phyloP scores from a whole-genome alignment of 352 stramenopile genomes.

The Phytophthora litchii region DNA sequence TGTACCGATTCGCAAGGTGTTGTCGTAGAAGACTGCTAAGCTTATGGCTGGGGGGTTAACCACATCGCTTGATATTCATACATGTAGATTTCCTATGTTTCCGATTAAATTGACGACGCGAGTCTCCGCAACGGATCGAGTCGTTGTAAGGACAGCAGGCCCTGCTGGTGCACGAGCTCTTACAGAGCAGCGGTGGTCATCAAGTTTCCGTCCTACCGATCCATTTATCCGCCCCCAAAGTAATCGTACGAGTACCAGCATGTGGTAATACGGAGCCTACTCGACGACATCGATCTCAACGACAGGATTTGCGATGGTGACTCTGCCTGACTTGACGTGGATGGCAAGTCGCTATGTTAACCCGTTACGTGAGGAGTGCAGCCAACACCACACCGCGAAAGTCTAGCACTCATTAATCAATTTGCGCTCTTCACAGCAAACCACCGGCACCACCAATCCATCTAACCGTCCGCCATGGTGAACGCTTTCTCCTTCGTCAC shows the following conservation, averaged over 20 bases:
- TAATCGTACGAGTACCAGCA: constrained; percentile 9
- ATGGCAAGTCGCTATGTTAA: constrained; percentile 2
- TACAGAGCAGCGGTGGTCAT: constrained; percentile 15
- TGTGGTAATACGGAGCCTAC: constrained; percentile 19
- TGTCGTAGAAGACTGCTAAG: too few species aligned
- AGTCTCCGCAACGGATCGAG: constrained; percentile 4
- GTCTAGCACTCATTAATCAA: constrained; percentile 15
- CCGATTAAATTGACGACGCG: constrained; percentile 3
- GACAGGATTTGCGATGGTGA: constrained; percentile 26
- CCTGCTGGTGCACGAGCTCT: background rate
- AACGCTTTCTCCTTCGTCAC: constrained; percentile 22
- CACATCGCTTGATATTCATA: too few species aligned
- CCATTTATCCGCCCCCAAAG: background rate
- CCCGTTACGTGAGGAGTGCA: constrained; percentile 6
- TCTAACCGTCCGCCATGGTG: constrained; percentile 24
- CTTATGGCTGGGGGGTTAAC: too few species aligned
- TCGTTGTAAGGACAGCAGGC: constrained; percentile 9
- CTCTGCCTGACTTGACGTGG: constrained; percentile 1
- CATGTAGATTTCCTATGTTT: background rate
- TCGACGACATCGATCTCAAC: constrained; percentile 17
- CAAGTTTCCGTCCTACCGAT: constrained; percentile 2
- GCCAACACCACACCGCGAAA: constrained; percentile 4
- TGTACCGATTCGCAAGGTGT: too few species aligned
- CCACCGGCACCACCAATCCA: constrained; percentile 5
- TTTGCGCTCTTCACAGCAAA: constrained; percentile 18